These are phyloP conservation scores for Eucalyptus regnans DNA, from an alignment of 345 rosid species.

Conservation along the genomic window DNA sequence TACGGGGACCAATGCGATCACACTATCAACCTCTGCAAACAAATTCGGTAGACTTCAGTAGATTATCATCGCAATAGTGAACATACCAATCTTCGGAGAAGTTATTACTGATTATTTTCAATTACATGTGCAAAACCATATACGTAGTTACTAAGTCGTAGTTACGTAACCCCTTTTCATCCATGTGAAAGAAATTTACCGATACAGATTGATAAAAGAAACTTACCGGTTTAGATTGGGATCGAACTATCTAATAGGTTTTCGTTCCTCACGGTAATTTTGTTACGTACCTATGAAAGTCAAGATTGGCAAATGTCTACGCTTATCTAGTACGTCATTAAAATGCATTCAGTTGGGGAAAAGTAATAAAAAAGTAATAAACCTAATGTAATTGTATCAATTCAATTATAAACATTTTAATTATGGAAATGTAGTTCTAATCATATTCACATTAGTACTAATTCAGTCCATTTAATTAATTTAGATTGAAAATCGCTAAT, in stretches of 20 bases:
- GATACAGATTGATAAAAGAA: not conserved
- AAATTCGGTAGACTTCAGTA: not conserved
- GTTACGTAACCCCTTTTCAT: not conserved
- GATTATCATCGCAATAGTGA: not conserved
- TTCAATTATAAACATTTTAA: no score
- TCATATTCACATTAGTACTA: no score
- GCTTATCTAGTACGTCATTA: not conserved
- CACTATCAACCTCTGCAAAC: not conserved
- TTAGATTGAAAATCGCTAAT: no score
- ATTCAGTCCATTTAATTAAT: accelerated
- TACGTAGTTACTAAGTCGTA: not conserved
- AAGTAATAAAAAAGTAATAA: no score
- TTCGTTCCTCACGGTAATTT: accelerated
- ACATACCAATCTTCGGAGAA: not conserved
- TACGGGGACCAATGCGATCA: not conserved
- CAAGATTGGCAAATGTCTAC: not conserved
- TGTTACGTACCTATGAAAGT: not conserved
- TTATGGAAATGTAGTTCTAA: no score
- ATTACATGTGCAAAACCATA: not conserved
- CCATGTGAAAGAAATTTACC: not conserved
- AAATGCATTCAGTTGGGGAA: not conserved
- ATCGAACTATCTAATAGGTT: not conserved
- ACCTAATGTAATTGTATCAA: accelerated
- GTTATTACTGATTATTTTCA: not conserved
- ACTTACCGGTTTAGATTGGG: not conserved